Conservation (phyloP, 257 asterid genomes). For the Vinca minor region DNA sequence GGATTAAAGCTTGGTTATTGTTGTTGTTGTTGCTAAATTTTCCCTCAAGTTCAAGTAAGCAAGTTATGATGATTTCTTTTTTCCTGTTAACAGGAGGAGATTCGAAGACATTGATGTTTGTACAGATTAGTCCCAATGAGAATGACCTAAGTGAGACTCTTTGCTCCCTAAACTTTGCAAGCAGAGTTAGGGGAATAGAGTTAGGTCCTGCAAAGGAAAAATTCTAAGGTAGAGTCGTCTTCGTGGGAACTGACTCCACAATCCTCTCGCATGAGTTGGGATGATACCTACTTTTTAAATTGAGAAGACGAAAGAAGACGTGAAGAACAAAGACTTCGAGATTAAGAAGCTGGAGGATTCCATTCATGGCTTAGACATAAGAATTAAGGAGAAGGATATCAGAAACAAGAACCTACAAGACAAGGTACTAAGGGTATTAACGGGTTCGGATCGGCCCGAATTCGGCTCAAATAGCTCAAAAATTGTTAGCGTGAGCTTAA, state of each 20-base stretch:
- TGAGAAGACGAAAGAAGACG: conserved; percentile 71
- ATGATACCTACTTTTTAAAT: conserved; percentile 43
- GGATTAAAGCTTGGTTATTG: no score
- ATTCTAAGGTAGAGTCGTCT: no score
- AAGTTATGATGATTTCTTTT: background rate
- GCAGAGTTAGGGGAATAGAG: conserved; percentile 92
- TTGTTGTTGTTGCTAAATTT: background rate
- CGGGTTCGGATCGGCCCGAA: no score
- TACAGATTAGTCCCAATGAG: conserved; percentile 93
- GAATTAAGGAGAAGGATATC: conserved; percentile 67
- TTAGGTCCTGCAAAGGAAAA: conserved; percentile 89
- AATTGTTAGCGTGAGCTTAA: no score
- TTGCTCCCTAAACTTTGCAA: conserved; percentile 92
- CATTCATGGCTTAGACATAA: conserved; percentile 66
- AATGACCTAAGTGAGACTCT: conserved; percentile 75
- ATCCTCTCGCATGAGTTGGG: no score
- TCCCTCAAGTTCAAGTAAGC: background rate
- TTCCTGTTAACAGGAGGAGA: conserved; percentile 61
- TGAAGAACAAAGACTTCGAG: conserved; percentile 68
- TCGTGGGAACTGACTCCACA: no score
- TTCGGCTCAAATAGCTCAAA: no score
- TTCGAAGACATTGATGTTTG: conserved; percentile 92
- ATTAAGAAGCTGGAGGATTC: conserved; percentile 81
- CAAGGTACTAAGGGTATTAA: no score
- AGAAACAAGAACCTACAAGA: conserved; percentile 78